Base-by-base conservation (phyloP, 352 stramenopile genomes). In the Phytophthora podocarpi region DNA sequence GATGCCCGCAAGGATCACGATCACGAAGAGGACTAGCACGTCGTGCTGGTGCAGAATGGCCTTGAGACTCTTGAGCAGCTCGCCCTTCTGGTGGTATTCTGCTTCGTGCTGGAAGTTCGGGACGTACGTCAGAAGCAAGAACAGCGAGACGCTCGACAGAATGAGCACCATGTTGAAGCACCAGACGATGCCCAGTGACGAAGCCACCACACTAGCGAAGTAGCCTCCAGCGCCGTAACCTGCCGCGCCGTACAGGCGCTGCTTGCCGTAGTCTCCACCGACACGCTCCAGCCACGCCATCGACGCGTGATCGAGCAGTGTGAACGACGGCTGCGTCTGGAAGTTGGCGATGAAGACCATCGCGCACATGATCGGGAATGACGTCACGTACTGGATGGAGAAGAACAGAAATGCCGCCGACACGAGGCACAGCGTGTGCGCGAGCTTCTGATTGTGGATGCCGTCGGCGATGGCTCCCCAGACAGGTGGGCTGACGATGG, bases 121-220 rank as follows among this genome's bases (percentile, higher is more conserved):
- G 50, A 78, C 56, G 57, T 76, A 79, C 18, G 57, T 64, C 39
- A 76, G 32, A 34, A 79, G 40, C 41, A 79, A 36, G 43, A 71
- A 74, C 26, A 76, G 39, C 21, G 62, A 70, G 55, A 79, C 35
- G 31, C 67, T 53, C 28, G 68, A 78, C 31, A 81, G 41, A 10
- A 75, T 64, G 32, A 83, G 59, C 56, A 78, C 62, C 60, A 83
- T 73, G 47, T 83, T 81, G 62, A 83, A 83, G 40, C 65, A 73
- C 60, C 64, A 78, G 15, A 45, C 54, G 34, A 83, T 80, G 40
- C 74, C 74, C 13, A 76, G 47, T 12, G 56, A 69, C 11, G 70
- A 70, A 6, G 70, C 71, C 23, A 81, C 60, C 34, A 79, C 52
- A 59, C 74, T 74, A n/a, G 72, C 72, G 39, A 81, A 66, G 37